phyloP scores from a whole-genome alignment of 176 grass and related monocot species.

The Elaeis guineensis region DNA sequence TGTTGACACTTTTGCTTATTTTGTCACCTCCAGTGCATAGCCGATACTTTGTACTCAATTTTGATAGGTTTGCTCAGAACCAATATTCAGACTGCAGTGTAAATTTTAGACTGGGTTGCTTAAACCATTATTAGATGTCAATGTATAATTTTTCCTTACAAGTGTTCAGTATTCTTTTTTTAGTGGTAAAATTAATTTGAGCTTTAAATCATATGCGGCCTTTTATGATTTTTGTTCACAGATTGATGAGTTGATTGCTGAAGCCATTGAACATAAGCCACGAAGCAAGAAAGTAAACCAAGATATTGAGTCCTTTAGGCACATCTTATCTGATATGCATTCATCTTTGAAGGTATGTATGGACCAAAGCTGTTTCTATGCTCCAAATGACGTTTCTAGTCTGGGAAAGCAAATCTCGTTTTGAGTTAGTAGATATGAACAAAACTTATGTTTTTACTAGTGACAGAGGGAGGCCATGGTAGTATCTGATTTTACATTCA shows the following conservation, averaged over 20 bases:
- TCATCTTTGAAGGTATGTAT: conserved; percentile 62
- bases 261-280: conserved; percentile 37
- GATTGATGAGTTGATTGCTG: conserved; percentile 61
- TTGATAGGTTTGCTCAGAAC: too few species aligned
- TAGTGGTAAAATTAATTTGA: background rate
- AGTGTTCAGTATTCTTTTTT: background rate
- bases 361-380: conserved; percentile 14
- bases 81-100: too few species aligned
- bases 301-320: conserved; percentile 69
- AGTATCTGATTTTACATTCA: background rate
- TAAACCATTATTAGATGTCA: background rate
- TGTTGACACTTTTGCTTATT: too few species aligned
- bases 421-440: too few species aligned
- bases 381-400: too few species aligned
- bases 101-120: too few species aligned
- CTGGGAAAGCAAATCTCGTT: too few species aligned
- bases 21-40: too few species aligned
- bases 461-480: too few species aligned
- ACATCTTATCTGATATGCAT: conserved; percentile 49
- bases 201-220: conserved; percentile 8
- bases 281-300: conserved; percentile 37
- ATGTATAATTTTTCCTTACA: background rate
- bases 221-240: conserved; percentile 25
- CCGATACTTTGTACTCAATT: too few species aligned
- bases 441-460: too few species aligned